Conservation (phyloP, 495 filamentous ascomycete species). For the Melanomma pulvis-pyrius region DNA sequence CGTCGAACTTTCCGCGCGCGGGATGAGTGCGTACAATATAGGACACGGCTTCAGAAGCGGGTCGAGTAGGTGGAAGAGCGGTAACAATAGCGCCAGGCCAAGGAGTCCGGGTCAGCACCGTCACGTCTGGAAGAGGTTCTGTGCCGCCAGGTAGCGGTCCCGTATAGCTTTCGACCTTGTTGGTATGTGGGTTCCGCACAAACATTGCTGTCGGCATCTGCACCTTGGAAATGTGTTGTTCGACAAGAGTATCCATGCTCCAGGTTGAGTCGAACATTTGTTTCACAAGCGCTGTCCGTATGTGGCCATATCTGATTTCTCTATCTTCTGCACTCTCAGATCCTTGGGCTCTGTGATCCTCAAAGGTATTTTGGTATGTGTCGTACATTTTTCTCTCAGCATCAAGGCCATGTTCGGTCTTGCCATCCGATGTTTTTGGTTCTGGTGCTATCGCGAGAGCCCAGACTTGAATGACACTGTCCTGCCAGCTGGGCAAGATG, state of each 20-base stretch:
- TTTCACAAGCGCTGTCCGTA: conserved; percentile 63
- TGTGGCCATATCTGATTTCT: conserved; percentile 50
- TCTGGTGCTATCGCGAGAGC: conserved; percentile 60
- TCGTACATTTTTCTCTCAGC: conserved; percentile 4
- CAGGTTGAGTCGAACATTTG: conserved; percentile 84
- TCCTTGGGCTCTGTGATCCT: conserved; percentile 20
- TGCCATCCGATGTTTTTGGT: neutral
- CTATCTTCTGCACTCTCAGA: conserved; percentile 31
- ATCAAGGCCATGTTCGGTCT: neutral
- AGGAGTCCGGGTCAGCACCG: conserved; percentile 73
- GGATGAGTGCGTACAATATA: conserved; percentile 80
- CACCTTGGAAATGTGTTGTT: conserved; percentile 66
- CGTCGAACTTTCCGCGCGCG: conserved; percentile 77
- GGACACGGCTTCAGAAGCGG: conserved; percentile 68
- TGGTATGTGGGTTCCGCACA: conserved; percentile 64
- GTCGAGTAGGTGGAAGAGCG: conserved; percentile 65
- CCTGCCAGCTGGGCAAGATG: conserved; percentile 68
- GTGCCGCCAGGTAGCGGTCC: conserved; percentile 63
- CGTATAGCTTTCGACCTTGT: conserved; percentile 65
- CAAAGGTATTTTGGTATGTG: conserved; percentile 19
- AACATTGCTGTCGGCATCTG: conserved; percentile 70
- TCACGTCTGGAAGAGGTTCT: conserved; percentile 61
- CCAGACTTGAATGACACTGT: conserved; percentile 81
- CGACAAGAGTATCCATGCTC: conserved; percentile 67
- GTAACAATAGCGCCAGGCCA: conserved; percentile 76